A percentile compares a stretch with the other conserved stretches of the same genome.
phyloP scores from a whole-genome alignment of 768 basidiomycete genomes.

The Suillus plorans region DNA sequence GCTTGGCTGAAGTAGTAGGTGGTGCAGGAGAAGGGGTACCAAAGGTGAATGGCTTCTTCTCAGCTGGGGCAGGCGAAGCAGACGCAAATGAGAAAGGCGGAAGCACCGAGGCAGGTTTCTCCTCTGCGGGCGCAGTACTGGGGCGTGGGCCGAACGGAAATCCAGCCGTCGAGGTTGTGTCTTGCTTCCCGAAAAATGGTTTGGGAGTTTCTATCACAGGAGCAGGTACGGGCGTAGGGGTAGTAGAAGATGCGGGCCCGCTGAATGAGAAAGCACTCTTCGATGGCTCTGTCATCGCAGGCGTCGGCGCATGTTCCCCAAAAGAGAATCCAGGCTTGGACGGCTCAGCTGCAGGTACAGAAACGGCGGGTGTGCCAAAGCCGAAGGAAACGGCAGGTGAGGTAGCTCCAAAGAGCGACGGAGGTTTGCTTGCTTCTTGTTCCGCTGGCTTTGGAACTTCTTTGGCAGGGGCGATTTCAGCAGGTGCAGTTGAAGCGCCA shows the following conservation, averaged over 20 bases:
- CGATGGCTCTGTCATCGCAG: slow-evolving; percentile 26
- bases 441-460: slow-evolving; percentile 14
- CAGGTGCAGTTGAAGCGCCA: slow-evolving; percentile 20
- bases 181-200: slow-evolving; percentile 38
- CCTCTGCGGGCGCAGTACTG: slow-evolving; percentile 21
- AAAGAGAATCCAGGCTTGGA: slow-evolving; percentile 24
- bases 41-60: slow-evolving; percentile 46
- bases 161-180: slow-evolving; percentile 16
- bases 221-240: slow-evolving; percentile 10
- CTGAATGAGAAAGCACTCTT: slow-evolving; percentile 36
- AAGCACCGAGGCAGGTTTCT: slow-evolving; percentile 18
- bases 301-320: slow-evolving; percentile 18
- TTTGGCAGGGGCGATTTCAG: slow-evolving; percentile 17
- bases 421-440: slow-evolving; percentile 5
- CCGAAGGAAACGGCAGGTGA: slow-evolving; percentile 8
- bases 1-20: slow-evolving; percentile 17
- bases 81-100: slow-evolving; percentile 31
- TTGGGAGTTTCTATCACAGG: slow-evolving; percentile 38
- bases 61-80: slow-evolving; percentile 33
- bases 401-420: slow-evolving; percentile 3
- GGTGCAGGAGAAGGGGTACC: slow-evolving; percentile 36
- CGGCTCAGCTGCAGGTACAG: neutral
- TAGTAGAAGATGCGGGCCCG: slow-evolving; percentile 15
- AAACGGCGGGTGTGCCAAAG: slow-evolving; percentile 4
- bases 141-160: slow-evolving; percentile 47